These are phyloP conservation scores for Pseudocercospora pini-densiflorae DNA, from an alignment of 2,329 filamentous ascomycete species.

Conservation along the genomic window DNA sequence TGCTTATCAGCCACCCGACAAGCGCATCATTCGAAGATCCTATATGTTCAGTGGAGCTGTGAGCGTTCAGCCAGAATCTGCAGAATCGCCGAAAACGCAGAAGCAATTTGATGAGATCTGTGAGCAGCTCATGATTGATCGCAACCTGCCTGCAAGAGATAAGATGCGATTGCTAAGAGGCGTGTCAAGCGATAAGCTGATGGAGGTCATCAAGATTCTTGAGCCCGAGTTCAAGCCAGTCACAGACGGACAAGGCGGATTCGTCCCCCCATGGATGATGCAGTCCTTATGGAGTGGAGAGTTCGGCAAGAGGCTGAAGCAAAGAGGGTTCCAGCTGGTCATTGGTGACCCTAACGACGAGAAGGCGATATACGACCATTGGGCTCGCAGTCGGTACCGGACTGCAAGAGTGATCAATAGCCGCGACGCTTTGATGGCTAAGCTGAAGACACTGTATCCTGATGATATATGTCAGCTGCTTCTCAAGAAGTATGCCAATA, in stretches of 20 bases:
- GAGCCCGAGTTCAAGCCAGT: conserved; percentile 24
- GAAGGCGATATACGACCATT: conserved; percentile 17
- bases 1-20: conserved; percentile 23
- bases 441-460: conserved; percentile 18
- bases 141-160: conserved; percentile 17
- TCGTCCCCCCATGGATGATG: conserved; percentile 24
- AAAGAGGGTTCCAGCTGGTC: conserved; percentile 23
- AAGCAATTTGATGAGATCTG: conserved; percentile 27
- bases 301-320: conserved; percentile 23
- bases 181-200: conserved; percentile 20
- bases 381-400: conserved; percentile 9
- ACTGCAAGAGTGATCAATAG: conserved; percentile 6
- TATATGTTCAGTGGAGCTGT: conserved; percentile 28
- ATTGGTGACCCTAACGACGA: conserved; percentile 26
- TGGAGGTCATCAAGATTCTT: conserved; percentile 21
- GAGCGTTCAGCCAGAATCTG: conserved; percentile 21
- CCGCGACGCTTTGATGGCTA: conserved; percentile 20
- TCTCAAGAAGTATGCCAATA: conserved; percentile 20
- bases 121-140: conserved; percentile 23
- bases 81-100: conserved; percentile 20
- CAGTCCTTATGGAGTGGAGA: conserved; percentile 26
- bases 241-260: conserved; percentile 25
- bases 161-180: conserved; percentile 23
- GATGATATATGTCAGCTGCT: conserved; percentile 21
- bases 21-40: conserved; percentile 22